Base-by-base conservation (phyloP, 768 basidiomycete genomes). In the Naganishia onofrii region DNA sequence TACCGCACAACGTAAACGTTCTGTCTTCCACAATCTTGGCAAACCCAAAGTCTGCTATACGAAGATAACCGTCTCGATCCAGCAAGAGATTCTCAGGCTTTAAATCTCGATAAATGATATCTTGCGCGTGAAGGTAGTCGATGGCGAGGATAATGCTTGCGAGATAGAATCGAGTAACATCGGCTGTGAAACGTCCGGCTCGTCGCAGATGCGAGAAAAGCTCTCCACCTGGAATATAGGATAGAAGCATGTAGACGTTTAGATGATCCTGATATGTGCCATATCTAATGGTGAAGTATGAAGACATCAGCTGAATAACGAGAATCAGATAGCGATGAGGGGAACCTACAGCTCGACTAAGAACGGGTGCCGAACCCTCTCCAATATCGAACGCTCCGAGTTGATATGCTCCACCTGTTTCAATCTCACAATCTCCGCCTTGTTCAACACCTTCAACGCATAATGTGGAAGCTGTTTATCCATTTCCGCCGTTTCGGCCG, bases 71-170 rank as follows among this genome's bases (percentile, higher is more conserved):
- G 46, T 89, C 87, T 26, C 90, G 88, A 78, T 96, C 96, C 66
- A 99, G 84, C 46, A 99, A 87, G n/a, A 99, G 87, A 77, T 99
- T 99, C 82, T 99, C 96, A 19, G 96, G 96, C 81, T 99, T 98
- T 74, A 99, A 86, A 82, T 98, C 95, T 53, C 95, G 92, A 82
- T 98, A 98, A 76, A 98, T 92, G 81, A 99, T 95, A 84, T 97
- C 93, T 82, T 90, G 92, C 17, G 89, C 89, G 81, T 98, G 96
- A 6, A 98, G 85, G 75, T 95, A 94, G 83, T 91, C 92, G 75
- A 98, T 85, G 38, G 94, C 96, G 70, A 98, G 87, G 76, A 96
- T 88, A 79, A 97, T 95, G 71, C 91, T 93, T 36, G 95, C 94
- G 72, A 95, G 88, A 82, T 97, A 99, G 83, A 98, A 99, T 56